Evolutionary conservation across 768 basidiomycete species (phyloP).

Genomic region (Chalciporus pseudorubinellus): DNA sequence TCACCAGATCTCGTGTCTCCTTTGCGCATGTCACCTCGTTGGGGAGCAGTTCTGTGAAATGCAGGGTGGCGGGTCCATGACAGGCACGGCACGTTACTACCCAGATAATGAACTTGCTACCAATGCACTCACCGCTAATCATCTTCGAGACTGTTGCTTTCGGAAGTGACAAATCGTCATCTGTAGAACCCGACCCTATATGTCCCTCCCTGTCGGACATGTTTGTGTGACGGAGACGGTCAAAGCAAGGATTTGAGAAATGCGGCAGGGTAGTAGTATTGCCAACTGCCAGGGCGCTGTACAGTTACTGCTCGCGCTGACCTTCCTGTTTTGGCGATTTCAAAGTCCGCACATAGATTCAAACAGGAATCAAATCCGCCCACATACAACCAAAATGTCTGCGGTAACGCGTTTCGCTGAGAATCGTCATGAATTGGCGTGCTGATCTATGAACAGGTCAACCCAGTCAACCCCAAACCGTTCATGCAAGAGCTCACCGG

Average conservation of each 20-base stretch:
- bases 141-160: slow-evolving; percentile 98
- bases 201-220: slow-evolving; percentile 95
- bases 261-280: background rate
- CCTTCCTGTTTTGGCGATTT: slow-evolving; percentile 29
- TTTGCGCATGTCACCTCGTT: slow-evolving; percentile 86
- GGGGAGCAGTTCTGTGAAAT: slow-evolving; percentile 78
- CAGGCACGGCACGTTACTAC: slow-evolving; percentile 1
- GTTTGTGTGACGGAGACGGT: slow-evolving; percentile 14
- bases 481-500: slow-evolving; percentile 98
- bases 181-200: slow-evolving; percentile 59
- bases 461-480: slow-evolving; percentile 97
- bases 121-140: slow-evolving; percentile 66
- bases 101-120: slow-evolving; percentile 1
- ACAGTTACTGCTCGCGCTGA: background rate
- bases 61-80: slow-evolving; percentile 2
- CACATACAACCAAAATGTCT: slow-evolving; percentile 57
- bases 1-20: slow-evolving; percentile 94
- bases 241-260: slow-evolving; percentile 33
- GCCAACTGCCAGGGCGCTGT: background rate
- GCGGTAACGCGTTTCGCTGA: slow-evolving; percentile 42
- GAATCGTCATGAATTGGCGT: background rate
- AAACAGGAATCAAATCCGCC: background rate
- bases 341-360: slow-evolving; percentile 37
- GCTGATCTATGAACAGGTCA: slow-evolving; percentile 50
- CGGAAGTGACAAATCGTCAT: slow-evolving; percentile 92